Conservation (phyloP, 108 stramenopile genomes). For the Bacterosira constricta region DNA sequence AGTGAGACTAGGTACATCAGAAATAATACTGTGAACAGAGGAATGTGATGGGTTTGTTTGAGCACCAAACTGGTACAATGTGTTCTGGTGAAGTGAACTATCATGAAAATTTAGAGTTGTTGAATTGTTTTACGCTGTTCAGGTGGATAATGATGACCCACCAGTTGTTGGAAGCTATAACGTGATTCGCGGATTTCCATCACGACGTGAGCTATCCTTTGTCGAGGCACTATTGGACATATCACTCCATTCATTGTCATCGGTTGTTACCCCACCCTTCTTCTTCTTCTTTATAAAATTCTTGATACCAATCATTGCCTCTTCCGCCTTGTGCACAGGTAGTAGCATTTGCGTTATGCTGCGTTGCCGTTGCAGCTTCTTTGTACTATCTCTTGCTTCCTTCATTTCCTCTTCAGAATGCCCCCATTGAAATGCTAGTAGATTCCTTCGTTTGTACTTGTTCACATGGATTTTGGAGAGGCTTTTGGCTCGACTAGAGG, state of each 20-base stretch:
- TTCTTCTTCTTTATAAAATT: slow-evolving; percentile 23
- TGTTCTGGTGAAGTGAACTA: no score
- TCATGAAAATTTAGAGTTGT: no score
- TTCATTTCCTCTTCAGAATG: slow-evolving; percentile 43
- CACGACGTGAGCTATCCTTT: not conserved
- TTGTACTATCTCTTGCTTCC: slow-evolving; percentile 22
- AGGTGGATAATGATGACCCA: not conserved
- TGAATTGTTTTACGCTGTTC: not conserved
- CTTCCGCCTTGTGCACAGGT: slow-evolving; percentile 24
- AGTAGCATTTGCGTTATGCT: slow-evolving; percentile 16
- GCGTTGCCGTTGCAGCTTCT: slow-evolving; percentile 38
- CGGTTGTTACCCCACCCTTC: not conserved
- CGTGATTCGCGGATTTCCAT: not conserved
- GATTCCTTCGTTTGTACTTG: slow-evolving; percentile 38
- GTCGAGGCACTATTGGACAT: slow-evolving; percentile 3
- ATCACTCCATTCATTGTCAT: slow-evolving; percentile 15
- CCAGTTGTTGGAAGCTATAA: not conserved
- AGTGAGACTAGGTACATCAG: no score
- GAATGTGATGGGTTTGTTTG: no score
- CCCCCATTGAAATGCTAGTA: slow-evolving; percentile 36
- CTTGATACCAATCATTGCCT: slow-evolving; percentile 22
- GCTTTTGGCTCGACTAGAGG: slow-evolving; percentile 4
- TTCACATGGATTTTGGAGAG: slow-evolving; percentile 11
- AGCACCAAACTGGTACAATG: no score
- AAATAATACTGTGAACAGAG: no score